Percentiles rank a stretch among this genome's conserved stretches.
Conservation (phyloP, 1,284 basidiomycete species). For the Gomphus bonarii region DNA sequence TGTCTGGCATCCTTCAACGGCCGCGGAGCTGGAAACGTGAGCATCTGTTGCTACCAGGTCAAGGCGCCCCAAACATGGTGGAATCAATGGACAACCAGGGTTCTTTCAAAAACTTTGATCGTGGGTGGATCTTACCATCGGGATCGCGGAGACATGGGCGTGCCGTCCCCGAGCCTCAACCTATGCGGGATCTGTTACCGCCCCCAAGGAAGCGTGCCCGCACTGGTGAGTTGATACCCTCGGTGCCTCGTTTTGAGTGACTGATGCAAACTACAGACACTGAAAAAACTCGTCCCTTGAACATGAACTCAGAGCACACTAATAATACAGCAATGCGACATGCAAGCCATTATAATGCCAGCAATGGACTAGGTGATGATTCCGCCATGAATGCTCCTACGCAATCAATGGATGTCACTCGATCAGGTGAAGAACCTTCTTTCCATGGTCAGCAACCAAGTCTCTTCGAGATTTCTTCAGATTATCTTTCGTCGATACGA, state of each 20-base stretch:
- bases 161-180: slow-evolving; percentile 22
- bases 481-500: neutral
- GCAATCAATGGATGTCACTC: neutral
- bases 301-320: slow-evolving; percentile 36
- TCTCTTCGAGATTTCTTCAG: neutral
- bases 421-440: neutral
- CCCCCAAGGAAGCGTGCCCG: slow-evolving; percentile 39
- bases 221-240: slow-evolving; percentile 29
- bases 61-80: slow-evolving; percentile 39
- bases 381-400: neutral
- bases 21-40: slow-evolving; percentile 13
- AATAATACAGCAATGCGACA: slow-evolving; percentile 25
- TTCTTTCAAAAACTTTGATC: slow-evolving; percentile 78
- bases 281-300: slow-evolving; percentile 36
- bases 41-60: slow-evolving; percentile 21
- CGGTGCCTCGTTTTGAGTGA: neutral
- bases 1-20: neutral
- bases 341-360: neutral
- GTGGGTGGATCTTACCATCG: slow-evolving; percentile 81
- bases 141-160: slow-evolving; percentile 54
- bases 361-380: neutral
- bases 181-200: slow-evolving; percentile 17
- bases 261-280: slow-evolving; percentile 23
- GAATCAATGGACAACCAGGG: slow-evolving; percentile 60
- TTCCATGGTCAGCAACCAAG: slow-evolving; percentile 20